phyloP scores from a whole-genome alignment of 768 basidiomycete genomes.

The Leccinum truebloodii region DNA sequence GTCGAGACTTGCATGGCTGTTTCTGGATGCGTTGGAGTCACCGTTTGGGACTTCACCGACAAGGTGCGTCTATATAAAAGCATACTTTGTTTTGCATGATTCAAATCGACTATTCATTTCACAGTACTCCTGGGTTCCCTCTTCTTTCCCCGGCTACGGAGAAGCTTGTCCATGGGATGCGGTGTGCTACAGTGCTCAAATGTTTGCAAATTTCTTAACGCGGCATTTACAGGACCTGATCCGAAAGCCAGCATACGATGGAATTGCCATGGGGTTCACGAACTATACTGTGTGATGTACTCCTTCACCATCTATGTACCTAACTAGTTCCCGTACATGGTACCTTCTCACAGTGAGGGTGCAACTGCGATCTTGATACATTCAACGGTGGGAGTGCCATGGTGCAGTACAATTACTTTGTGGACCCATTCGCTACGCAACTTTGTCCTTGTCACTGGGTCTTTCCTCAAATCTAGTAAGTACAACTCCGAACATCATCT shows the following conservation, averaged over 20 bases:
- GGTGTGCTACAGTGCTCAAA: conserved; percentile 3
- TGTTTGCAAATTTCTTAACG: not conserved
- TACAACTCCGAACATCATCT: not conserved
- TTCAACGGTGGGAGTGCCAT: too few relatives aligned
- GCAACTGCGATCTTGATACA: too few relatives aligned
- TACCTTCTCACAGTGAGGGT: not conserved
- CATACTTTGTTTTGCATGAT: conserved; percentile 13
- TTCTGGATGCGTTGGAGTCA: conserved; percentile 37
- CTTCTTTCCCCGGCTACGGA: not conserved
- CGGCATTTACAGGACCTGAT: conserved; percentile 10
- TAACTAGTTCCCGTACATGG: not conserved
- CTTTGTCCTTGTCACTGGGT: not conserved
- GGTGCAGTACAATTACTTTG: too few relatives aligned
- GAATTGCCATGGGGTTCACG: conserved; percentile 14
- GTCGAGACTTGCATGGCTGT: conserved; percentile 53
- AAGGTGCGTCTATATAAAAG: conserved; percentile 16
- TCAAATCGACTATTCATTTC: not conserved
- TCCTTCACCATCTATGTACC: too few relatives aligned
- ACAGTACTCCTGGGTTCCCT: conserved; percentile 20
- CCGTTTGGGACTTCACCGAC: conserved; percentile 45
- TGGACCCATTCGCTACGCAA: not conserved
- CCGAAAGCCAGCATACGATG: conserved; percentile 19
- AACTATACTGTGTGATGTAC: not conserved
- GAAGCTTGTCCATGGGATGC: conserved; percentile 18
- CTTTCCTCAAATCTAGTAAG: too few relatives aligned